Base-by-base conservation (phyloP, 441 rosid species). In the Aleurites moluccanus region DNA sequence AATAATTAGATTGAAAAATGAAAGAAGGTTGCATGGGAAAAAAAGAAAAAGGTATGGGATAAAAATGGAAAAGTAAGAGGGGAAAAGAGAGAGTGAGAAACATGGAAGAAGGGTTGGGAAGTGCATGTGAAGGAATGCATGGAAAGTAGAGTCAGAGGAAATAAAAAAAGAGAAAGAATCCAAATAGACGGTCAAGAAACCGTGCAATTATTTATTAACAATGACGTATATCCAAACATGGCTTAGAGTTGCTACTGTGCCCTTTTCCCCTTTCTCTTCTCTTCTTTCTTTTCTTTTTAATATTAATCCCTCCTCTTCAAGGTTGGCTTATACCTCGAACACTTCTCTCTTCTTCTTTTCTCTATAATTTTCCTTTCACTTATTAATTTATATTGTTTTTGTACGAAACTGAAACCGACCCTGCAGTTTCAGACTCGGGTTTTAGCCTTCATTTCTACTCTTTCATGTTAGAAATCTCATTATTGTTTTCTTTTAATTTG, bases 51-150 rank as follows among this genome's bases (percentile, higher is more conserved):
- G 75, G 45, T 57, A 9, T 20, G 75, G 87, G 86, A 64, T 78
- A 83, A 83, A 85, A 86, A 68, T 23, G 74, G 27, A 55, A 55
- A 45, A 53, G 10, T 8, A 81, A 83, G 76, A 53, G 38, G 76
- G 40, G 15, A 56, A 64, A 15, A 60, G 55, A 65, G 64, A 64
- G 68, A 50, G 77, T n/a, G n/a, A n/a, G 21, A 64, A 73, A 77
- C 21, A 3, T 45, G 10, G 49, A 14, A 1, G 4, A 6, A 38
- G 64, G 77, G 61, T 84, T 66, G 78, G 85, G 75, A 84, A 80
- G 82, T 84, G 87, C 90, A 88, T 83, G 92, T 88, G 90, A 84
- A 80, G 83, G 80, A 64, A 79, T 80, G 84, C 88, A 88, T 86
- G 88, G 89, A 85, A 88, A 88, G 85, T 72, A 80, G 90, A 84